Conservation (phyloP, 1,284 basidiomycete species). For the Pholiota adiposa region DNA sequence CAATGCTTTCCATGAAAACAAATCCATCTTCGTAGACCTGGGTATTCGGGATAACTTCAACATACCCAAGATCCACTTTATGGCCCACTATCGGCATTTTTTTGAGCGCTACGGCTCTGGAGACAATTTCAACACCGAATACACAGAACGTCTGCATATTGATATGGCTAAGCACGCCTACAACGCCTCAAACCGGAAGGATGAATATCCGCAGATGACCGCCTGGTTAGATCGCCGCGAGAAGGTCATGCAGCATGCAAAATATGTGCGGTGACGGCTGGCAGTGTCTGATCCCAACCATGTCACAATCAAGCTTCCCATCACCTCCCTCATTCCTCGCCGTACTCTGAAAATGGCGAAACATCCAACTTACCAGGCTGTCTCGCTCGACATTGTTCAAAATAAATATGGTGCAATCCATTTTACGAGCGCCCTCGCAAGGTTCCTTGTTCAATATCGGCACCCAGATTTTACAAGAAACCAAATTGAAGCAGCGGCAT, state of each 20-base stretch:
- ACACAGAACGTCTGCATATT: conserved; percentile 14
- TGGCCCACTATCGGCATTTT: not conserved
- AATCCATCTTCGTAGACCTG: conserved; percentile 21
- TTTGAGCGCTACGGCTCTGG: conserved; percentile 3
- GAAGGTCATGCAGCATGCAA: no score
- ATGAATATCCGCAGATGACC: conserved; percentile 30
- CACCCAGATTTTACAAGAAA: not conserved
- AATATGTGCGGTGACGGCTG: no score
- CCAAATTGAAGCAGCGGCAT: not conserved
- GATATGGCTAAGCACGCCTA: conserved; percentile 22
- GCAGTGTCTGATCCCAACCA: no score
- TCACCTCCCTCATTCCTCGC: no score
- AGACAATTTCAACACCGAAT: conserved; percentile 18
- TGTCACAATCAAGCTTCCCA: no score
- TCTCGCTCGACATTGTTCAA: no score
- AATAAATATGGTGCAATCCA: not conserved
- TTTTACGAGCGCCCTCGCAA: not conserved
- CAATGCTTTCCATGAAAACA: conserved; percentile 21
- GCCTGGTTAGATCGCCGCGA: conserved; percentile 29
- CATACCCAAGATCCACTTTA: conserved; percentile 41
- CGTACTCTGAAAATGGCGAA: no score
- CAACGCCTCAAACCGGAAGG: conserved; percentile 27
- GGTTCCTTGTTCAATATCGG: conserved; percentile 2
- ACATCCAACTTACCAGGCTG: no score
- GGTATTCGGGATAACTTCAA: conserved; percentile 33